Evolutionary conservation across 148 eudicot genomes (phyloP).

Genomic region (Camellia japonica): DNA sequence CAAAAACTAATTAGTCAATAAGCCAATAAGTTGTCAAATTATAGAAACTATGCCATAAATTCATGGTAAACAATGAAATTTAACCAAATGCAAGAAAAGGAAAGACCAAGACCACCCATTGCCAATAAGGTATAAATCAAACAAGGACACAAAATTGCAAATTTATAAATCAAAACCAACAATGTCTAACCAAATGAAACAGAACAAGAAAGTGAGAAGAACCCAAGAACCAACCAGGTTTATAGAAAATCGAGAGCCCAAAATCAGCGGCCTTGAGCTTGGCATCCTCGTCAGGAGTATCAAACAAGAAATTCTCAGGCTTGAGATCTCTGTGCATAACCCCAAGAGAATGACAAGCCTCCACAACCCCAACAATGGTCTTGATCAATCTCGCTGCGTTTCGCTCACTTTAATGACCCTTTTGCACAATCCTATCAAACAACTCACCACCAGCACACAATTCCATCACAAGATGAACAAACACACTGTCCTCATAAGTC

Average conservation of each 20-base stretch:
- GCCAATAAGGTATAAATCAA: neutral
- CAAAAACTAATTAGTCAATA: neutral
- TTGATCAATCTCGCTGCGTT: slow-evolving; percentile 57
- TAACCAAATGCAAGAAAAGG: neutral
- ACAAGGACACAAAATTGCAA: neutral
- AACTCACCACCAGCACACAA: slow-evolving; percentile 72
- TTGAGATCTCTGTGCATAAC: slow-evolving; percentile 84
- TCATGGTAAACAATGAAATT: neutral
- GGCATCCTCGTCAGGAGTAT: slow-evolving; percentile 56
- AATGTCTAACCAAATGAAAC: neutral
- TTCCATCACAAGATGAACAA: slow-evolving; percentile 76
- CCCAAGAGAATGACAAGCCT: slow-evolving; percentile 77
- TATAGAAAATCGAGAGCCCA: slow-evolving; percentile 67
- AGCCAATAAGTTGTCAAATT: neutral
- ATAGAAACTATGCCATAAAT: neutral
- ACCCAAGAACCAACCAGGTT: slow-evolving; percentile 56
- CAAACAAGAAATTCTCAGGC: slow-evolving; percentile 79
- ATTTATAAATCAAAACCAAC: neutral
- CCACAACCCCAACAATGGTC: slow-evolving; percentile 69
- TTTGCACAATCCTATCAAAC: slow-evolving; percentile 69
- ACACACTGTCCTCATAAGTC: slow-evolving; percentile 64
- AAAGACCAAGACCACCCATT: neutral
- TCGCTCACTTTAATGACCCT: slow-evolving; percentile 70
- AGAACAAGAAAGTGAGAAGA: neutral
- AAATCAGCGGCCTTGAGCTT: slow-evolving; percentile 72